These are phyloP conservation scores for Hemisphaericaspora xylofermentans DNA, from an alignment of 1,139 yeast species.

Conservation along the genomic window DNA sequence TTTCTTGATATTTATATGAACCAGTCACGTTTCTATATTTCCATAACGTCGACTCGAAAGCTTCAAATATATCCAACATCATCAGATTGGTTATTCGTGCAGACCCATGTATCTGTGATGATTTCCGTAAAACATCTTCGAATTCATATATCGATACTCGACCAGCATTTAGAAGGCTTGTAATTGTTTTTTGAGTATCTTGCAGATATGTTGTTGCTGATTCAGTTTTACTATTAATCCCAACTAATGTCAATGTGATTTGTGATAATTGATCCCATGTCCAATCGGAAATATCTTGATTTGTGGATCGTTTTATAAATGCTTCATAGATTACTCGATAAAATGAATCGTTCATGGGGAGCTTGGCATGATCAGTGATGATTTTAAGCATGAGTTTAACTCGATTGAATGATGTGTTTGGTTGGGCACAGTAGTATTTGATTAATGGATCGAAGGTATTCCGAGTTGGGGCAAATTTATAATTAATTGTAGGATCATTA, in stretches of 20 bases:
- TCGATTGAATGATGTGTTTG: conserved; percentile 3
- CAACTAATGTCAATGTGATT: neutral
- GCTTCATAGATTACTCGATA: conserved; percentile 1
- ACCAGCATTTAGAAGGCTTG: neutral
- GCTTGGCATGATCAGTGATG: conserved; percentile 2
- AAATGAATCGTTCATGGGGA: neutral
- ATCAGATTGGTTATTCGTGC: neutral
- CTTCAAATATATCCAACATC: neutral
- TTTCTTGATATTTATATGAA: neutral
- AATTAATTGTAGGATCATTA: neutral
- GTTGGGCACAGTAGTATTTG: neutral
- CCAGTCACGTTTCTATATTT: neutral
- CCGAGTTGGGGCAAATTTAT: neutral
- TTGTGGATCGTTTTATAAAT: conserved; percentile 1
- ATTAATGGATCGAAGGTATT: conserved; percentile 1
- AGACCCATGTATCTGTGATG: neutral
- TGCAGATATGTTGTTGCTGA: neutral
- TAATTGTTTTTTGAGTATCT: conserved; percentile 2
- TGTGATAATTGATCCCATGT: conserved; percentile 1
- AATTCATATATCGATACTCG: neutral
- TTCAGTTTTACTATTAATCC: neutral
- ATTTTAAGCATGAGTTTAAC: neutral
- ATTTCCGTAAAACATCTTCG: neutral
- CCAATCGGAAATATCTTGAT: conserved; percentile 3
- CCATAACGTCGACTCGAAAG: neutral